Evolutionary conservation across 805 yeast species (phyloP).

Genomic region (Pichia kluyveri): DNA sequence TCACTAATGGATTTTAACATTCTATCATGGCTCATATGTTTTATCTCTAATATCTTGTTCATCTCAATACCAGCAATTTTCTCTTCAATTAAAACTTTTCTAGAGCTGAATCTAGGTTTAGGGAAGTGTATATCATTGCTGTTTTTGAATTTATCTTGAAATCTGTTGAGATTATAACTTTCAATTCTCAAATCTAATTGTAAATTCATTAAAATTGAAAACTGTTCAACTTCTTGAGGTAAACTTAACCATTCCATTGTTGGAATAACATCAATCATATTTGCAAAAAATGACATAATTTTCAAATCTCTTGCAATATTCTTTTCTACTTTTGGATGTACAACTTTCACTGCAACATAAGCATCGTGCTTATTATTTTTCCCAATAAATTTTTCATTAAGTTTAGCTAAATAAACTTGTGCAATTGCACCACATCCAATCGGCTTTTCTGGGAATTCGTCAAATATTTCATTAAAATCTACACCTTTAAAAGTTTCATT

Average conservation of each 20-base stretch:
- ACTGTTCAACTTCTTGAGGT: slow-evolving; percentile 90
- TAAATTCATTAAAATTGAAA: slow-evolving; percentile 72
- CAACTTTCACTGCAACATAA: slow-evolving; percentile 81
- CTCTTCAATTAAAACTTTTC: slow-evolving; percentile 79
- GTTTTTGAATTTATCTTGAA: slow-evolving; percentile 57
- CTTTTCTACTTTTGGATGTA: slow-evolving; percentile 77
- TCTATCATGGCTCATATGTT: slow-evolving; percentile 32
- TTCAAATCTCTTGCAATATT: slow-evolving; percentile 71
- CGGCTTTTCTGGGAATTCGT: slow-evolving; percentile 65
- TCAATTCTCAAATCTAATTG: slow-evolving; percentile 90
- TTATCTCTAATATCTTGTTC: slow-evolving; percentile 51
- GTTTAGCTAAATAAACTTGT: slow-evolving; percentile 77
- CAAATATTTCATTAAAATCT: slow-evolving; percentile 66
- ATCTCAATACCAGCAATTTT: slow-evolving; percentile 77
- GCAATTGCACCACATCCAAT: slow-evolving; percentile 98
- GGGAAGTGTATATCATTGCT: slow-evolving; percentile 69
- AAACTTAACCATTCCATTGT: slow-evolving; percentile 97
- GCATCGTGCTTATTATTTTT: slow-evolving; percentile 30
- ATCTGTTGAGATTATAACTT: slow-evolving; percentile 66
- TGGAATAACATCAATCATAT: slow-evolving; percentile 60
- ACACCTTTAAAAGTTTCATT: slow-evolving; percentile 46
- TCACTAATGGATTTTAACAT: slow-evolving; percentile 65
- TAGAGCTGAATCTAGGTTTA: slow-evolving; percentile 57
- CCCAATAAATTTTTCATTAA: slow-evolving; percentile 34
- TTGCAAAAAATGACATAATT: slow-evolving; percentile 79